Evolutionary conservation across 768 basidiomycete genomes (phyloP), one percentile per base, ranked within the genome.

Genomic region (Mycena indigotica): DNA sequence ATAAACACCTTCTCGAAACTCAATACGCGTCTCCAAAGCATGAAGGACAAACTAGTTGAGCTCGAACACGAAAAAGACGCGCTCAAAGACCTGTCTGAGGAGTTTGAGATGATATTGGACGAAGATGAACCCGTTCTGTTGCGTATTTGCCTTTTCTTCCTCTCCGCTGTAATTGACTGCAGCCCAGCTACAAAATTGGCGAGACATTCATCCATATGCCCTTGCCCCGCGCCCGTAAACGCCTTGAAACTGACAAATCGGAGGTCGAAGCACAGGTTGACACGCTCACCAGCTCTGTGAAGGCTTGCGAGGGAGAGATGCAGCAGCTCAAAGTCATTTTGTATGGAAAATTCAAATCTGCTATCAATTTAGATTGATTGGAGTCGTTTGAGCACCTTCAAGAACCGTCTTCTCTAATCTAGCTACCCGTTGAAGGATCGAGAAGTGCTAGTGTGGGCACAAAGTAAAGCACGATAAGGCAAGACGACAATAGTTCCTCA

Each of bases 21-120:
- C 35, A 97, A 96, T 66, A 87, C 86, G 6, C 85, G 94, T 46
- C 72, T 91, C 56, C 80, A 85, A 5, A 78, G 80, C 25, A 78
- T 93, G 32, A 85, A 91, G 65, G 91, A 88, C 60, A 86, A 84
- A 53, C 79, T 95, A 28, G 80, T 85, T 53, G 74, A 73, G 24
- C 80, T 94, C 65, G 91, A 91, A 94, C 87, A 91, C 82, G 94
- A 96, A 75, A 95, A 95, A 74, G 95, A 97, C 65, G 89, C 93
- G 2, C 83, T 96, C 15, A 93, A 96, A 58, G 95, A 98, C 70
- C 81, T 97, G 28, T 75, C 85, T 1, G 89, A 83, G 44, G 95
- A 97, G 66, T 82, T 98, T 23, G 94, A 96, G 68, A 84, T 48
- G 46, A 28, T 98, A 10, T 85, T 87, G 1, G 93, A 96, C 60